Percentiles rank a stretch among this genome's conserved stretches.
Evolutionary conservation across 2,329 filamentous ascomycete genomes (phyloP).

Genomic region (Bipolaris gigantea): DNA sequence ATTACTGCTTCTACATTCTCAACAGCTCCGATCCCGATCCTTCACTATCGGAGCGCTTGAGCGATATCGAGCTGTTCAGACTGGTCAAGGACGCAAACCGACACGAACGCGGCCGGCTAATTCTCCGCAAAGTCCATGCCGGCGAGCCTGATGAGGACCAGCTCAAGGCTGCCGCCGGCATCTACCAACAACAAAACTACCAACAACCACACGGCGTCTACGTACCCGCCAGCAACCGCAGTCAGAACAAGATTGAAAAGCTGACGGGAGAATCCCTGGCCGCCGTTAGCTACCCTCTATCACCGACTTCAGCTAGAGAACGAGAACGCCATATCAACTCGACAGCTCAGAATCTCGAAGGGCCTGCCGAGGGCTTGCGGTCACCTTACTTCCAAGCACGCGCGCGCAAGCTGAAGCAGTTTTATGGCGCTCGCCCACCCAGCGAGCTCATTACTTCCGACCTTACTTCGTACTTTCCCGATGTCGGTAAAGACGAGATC

Average conservation of each 20-base stretch:
- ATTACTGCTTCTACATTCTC: constrained; percentile 95
- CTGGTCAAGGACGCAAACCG: constrained; percentile 85
- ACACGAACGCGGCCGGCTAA: constrained; percentile 85
- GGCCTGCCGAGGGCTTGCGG: constrained; percentile 33
- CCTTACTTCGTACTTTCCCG: constrained; percentile 94
- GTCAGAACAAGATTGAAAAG: constrained; percentile 85
- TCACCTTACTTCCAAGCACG: constrained; percentile 47
- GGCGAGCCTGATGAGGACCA: constrained; percentile 88
- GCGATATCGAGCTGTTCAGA: constrained; percentile 84
- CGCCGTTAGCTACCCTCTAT: constrained; percentile 82
- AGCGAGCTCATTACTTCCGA: constrained; percentile 98
- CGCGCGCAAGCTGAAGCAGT: constrained; percentile 67
- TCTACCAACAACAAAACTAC: constrained; percentile 79
- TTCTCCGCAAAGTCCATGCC: constrained; percentile 87
- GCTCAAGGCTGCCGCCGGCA: constrained; percentile 81
- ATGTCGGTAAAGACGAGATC: constrained; percentile 90
- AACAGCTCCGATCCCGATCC: constrained; percentile 83
- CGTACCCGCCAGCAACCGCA: constrained; percentile 70
- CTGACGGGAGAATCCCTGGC: constrained; percentile 86
- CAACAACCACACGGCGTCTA: constrained; percentile 66
- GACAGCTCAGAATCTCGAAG: constrained; percentile 53
- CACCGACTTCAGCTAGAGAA: constrained; percentile 69
- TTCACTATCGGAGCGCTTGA: constrained; percentile 76
- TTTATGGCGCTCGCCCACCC: constrained; percentile 88
- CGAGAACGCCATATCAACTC: constrained; percentile 66